Conservation (phyloP, 169 alveolate species). For the Plasmodium gaboni region DNA sequence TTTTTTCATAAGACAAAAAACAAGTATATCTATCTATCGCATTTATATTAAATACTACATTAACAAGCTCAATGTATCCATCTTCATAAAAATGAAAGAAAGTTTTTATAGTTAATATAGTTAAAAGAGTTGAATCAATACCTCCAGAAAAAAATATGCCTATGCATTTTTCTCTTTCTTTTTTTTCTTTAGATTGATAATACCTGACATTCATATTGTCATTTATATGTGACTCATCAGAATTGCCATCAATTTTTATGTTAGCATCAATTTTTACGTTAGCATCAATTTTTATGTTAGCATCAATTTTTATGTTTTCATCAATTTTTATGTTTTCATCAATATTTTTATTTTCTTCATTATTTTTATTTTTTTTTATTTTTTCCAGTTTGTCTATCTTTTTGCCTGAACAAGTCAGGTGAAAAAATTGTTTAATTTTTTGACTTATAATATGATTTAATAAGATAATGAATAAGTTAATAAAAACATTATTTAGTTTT, state of each 20-base stretch:
- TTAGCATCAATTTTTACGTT: too few species aligned
- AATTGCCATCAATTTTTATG: too few species aligned
- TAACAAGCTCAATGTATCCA: slow-evolving; percentile 78
- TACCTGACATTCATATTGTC: too few species aligned
- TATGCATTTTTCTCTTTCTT: slow-evolving; percentile 43
- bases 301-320: background rate
- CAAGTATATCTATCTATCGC: slow-evolving; percentile 84
- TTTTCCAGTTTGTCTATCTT: background rate
- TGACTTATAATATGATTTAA: slow-evolving; percentile 23
- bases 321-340: background rate
- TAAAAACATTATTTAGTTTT: slow-evolving; percentile 25
- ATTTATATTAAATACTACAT: slow-evolving; percentile 77
- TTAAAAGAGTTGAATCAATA: slow-evolving; percentile 81
- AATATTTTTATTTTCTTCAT: background rate
- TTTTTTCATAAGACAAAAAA: slow-evolving; percentile 80
- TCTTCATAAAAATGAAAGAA: slow-evolving; percentile 32
- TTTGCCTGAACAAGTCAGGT: slow-evolving; percentile 23
- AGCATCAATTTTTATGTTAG: background rate
- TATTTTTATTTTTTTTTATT: background rate
- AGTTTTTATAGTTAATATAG: slow-evolving; percentile 73
- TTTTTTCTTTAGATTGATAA: too few species aligned
- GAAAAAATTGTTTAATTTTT: slow-evolving; percentile 20
- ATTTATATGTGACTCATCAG: too few species aligned
- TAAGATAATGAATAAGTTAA: slow-evolving; percentile 10
- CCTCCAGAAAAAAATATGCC: slow-evolving; percentile 84